Evolutionary conservation across 257 asterid species (phyloP), one percentile per base, ranked within the genome.

Genomic region (Vinca minor): DNA sequence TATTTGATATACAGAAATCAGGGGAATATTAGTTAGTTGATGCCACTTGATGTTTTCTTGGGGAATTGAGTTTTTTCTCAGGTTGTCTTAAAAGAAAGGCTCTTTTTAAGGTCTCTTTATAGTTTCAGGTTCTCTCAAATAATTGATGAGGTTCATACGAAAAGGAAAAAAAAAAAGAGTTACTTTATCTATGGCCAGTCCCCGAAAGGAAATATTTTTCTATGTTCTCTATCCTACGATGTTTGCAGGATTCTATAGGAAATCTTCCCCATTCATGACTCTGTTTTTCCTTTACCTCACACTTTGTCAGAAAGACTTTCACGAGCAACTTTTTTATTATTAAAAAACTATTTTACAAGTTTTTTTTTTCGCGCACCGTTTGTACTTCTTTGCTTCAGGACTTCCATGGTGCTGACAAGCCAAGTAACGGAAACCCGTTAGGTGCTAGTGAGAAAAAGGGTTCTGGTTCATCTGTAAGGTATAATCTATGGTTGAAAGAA

Each of bases 381-480:
- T 55, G 39, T 49, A 39, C 25, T 45, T 23, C 32, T 56, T 72
- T 64, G 34, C 75, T 58, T 63, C 81, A 76, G 80, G 85, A 59
- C 41, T 66, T 56, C 42, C 57, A 61, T 36, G 67, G 59, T 55
- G 63, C 55, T 65, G 67, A 59, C 59, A 78, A 71, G 67, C 66
- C 77, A 64, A 74, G 54, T 65, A 72, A 60, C 55, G 48, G 71
- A 74, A 61, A 71, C 18, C 32, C 62, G 13, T 36, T 54, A 35
- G 76, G 71, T 60, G 68, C 71, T 39, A 65, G 74, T 46, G 71
- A 76, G 67, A 75, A 50, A 45, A 77, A 75, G 52, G 73, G 48
- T 42, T 66, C 82, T 14, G 84, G 77, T 45, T 76, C 69, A 42
- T 59, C 92, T 18, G 72, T 57, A 45, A 85, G 95, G 96, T 92